Conservation (phyloP, 2,329 filamentous ascomycete species). For the Sordariomycetes sp. region DNA sequence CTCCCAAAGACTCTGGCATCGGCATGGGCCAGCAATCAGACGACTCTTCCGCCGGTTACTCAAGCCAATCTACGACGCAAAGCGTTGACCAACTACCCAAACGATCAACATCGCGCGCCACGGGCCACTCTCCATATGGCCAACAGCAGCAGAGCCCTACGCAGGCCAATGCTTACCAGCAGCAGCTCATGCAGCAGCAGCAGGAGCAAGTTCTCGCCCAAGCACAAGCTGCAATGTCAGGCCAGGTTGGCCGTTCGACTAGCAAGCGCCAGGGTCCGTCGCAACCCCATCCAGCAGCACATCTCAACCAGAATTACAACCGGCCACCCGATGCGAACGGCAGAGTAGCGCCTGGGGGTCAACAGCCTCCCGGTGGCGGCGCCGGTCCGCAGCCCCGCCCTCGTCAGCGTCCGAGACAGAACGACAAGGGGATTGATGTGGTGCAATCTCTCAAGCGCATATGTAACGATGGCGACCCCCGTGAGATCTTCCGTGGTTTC, state of each 20-base stretch:
- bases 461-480: constrained; percentile 82
- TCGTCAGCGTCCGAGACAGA: constrained; percentile 70
- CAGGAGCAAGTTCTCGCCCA: constrained; percentile 77
- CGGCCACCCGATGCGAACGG: constrained; percentile 20
- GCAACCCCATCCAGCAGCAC: constrained; percentile 13
- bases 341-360: constrained; percentile 16
- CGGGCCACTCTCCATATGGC: constrained; percentile 40
- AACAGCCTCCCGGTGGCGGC: constrained; percentile 16
- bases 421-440: constrained; percentile 68
- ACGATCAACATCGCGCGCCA: constrained; percentile 57
- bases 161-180: constrained; percentile 44
- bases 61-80: neutral
- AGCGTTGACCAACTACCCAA: constrained; percentile 22
- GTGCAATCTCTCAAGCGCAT: constrained; percentile 77
- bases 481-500: constrained; percentile 75
- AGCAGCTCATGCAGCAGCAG: constrained; percentile 66
- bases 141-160: constrained; percentile 22
- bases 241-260: constrained; percentile 61
- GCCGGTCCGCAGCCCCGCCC: constrained; percentile 51
- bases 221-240: constrained; percentile 67
- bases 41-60: constrained; percentile 25
- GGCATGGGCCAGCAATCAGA: constrained; percentile 50
- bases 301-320: constrained; percentile 16
- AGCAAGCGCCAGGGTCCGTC: constrained; percentile 56
- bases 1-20: constrained; percentile 54